These are phyloP conservation scores for Acmispon strigosus DNA, from an alignment of 306 rosid genomes.

Conservation along the genomic window DNA sequence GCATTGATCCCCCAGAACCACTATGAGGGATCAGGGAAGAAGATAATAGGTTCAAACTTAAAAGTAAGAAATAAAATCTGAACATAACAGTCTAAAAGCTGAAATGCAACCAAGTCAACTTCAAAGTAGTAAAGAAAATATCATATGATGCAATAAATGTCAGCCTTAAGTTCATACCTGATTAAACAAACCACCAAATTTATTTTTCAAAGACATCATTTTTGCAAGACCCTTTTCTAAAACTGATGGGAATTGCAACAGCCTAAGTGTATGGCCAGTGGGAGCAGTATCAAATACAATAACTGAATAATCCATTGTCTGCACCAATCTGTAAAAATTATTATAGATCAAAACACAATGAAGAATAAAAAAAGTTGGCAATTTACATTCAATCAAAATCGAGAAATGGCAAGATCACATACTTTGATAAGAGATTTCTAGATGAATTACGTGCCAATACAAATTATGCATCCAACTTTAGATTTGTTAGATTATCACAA, in stretches of 20 bases:
- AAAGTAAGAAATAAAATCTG: neutral
- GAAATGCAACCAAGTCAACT: neutral
- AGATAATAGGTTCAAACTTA: neutral
- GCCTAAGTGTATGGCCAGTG: constrained; percentile 93
- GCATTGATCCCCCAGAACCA: neutral
- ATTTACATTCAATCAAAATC: neutral
- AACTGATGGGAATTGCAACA: constrained; percentile 93
- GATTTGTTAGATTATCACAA: neutral
- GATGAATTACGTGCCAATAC: neutral
- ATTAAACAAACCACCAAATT: constrained; percentile 79
- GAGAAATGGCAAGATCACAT: neutral
- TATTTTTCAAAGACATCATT: constrained; percentile 90
- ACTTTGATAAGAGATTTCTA: neutral
- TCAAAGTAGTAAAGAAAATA: constrained; percentile 9
- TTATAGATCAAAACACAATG: constrained; percentile 2
- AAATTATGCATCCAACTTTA: neutral
- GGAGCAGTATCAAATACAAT: constrained; percentile 99
- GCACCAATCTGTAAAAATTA: constrained; percentile 73
- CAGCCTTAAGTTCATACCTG: constrained; percentile 49
- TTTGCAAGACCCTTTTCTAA: constrained; percentile 94
- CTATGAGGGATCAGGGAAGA: neutral
- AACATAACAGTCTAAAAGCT: neutral
- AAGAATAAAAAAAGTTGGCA: neutral
- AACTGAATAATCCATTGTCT: constrained; percentile 97
- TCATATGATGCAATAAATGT: neutral